Percentiles rank a stretch among this genome's conserved stretches.
These are phyloP conservation scores for Dissoconium aciculare DNA, from an alignment of 2,329 filamentous ascomycete species.

Conservation along the genomic window DNA sequence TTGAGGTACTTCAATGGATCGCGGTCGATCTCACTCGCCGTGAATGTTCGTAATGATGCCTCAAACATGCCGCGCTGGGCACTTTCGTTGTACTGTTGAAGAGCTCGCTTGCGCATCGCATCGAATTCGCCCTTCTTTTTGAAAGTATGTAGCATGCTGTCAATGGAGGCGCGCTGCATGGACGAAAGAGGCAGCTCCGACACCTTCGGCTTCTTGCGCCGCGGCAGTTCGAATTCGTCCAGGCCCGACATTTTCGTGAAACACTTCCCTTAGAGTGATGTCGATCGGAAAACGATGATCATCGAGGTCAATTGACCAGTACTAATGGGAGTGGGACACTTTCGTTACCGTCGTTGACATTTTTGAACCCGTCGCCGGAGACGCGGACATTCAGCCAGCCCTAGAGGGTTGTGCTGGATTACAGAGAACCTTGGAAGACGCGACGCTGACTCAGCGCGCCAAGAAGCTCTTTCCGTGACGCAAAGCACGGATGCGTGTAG, in stretches of 20 bases:
- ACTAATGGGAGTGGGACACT: too few relatives aligned
- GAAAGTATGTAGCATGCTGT: constrained; percentile 62
- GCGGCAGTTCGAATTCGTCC: constrained; percentile 18
- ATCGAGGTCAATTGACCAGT: too few relatives aligned
- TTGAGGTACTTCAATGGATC: constrained; percentile 54
- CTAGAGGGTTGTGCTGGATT: too few relatives aligned
- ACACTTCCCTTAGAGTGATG: too few relatives aligned
- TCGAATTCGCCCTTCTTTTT: constrained; percentile 81
- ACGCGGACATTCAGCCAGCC: too few relatives aligned
- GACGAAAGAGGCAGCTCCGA: constrained; percentile 61
- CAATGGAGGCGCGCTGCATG: constrained; percentile 57
- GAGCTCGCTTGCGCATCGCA: constrained; percentile 58
- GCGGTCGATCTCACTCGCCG: constrained; percentile 57
- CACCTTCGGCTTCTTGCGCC: constrained; percentile 50
- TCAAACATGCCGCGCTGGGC: constrained; percentile 34
- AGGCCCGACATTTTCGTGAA: constrained; percentile 10
- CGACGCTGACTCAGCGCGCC: too few relatives aligned
- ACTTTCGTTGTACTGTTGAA: constrained; percentile 49
- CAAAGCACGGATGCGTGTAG: too few relatives aligned
- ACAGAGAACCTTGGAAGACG: too few relatives aligned
- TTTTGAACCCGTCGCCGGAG: too few relatives aligned
- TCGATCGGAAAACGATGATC: too few relatives aligned
- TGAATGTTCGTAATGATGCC: constrained; percentile 36
- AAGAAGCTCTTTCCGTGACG: too few relatives aligned
- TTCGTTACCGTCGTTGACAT: not conserved